phyloP scores from a whole-genome alignment of 1,284 basidiomycete genomes.

The Moesziomyces antarcticus region DNA sequence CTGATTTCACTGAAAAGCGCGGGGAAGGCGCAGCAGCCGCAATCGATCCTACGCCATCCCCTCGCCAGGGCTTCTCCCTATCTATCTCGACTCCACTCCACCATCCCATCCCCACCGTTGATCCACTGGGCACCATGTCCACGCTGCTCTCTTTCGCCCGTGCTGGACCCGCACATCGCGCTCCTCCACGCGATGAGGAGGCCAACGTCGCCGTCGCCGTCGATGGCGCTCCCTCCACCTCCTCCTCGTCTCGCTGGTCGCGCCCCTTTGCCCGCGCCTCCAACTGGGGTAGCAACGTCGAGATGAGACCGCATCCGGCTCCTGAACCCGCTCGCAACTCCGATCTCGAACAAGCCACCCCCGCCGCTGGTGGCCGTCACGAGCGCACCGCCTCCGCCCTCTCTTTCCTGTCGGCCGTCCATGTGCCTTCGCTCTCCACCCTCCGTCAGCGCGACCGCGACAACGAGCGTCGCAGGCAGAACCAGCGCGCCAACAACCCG shows the following conservation, averaged over 20 bases:
- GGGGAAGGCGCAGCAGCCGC: too few species aligned
- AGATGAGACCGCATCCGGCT: constrained; percentile 22
- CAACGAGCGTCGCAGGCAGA: constrained; percentile 37
- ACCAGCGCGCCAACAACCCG: constrained; percentile 12
- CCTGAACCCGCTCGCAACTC: constrained; percentile 5
- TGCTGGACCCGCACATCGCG: constrained; percentile 20
- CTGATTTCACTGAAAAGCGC: too few species aligned
- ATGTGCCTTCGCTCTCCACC: constrained; percentile 30
- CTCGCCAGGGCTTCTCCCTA: too few species aligned
- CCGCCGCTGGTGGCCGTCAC: constrained; percentile 10
- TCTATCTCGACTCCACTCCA: not conserved
- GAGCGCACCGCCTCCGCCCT: constrained; percentile 37
- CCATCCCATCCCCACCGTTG: not conserved
- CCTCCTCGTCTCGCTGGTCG: constrained; percentile 16
- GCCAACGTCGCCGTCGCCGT: constrained; percentile 10
- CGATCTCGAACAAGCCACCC: constrained; percentile 25
- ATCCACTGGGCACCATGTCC: constrained; percentile 14
- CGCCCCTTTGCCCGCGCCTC: constrained; percentile 18
- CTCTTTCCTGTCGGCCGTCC: constrained; percentile 46
- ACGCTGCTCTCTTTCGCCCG: constrained; percentile 30
- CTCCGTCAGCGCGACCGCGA: constrained; percentile 49
- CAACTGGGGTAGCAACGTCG: constrained; percentile 9
- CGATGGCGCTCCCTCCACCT: constrained; percentile 7
- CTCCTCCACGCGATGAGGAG: constrained; percentile 19
- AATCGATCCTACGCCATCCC: too few species aligned